Evolutionary conservation across 345 rosid species (phyloP), one percentile per base, ranked within the genome.

Genomic region (Salix caprea): DNA sequence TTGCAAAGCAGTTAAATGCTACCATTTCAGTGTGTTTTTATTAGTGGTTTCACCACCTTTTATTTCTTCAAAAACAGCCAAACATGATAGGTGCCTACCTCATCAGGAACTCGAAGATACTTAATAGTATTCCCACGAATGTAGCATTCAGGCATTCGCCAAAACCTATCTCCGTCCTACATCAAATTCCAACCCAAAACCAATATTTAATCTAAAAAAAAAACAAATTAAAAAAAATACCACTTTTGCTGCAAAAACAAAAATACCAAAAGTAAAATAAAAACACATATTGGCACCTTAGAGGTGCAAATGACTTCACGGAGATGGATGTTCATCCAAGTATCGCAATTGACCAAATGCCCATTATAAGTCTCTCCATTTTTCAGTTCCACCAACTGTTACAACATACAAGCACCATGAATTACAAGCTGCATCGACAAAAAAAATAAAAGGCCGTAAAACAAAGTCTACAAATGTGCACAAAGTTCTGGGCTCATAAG

Each of bases 101-200:
- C 99, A 81, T 96, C 98, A 28, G 99, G 99, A 88, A 96, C 98
- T 73, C 98, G 92, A 65, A 96, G 98, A 82, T 94, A 94, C 85
- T 96, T 96, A 48, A 96, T 96, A 60, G 98, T 96, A 85, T 96
- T 96, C 52, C 99, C 99, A 46, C 98, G 97, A 70, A 96, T 94
- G 75, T 96, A 96, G 90, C 99, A 96, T 82, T 96, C 99, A 10
- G 98, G 99, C 98, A 96, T 96, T 58, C 98, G 86, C 99, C 99
- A 96, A 94, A 94, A 96, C 69, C 97, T 86, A 84, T 96, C 98
- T 79, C 99, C 99, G 74, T 96, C 99, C 99, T 96, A 80, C 73
- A 85, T 48, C 18, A 73, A 14, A 70, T 69, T 68, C 75, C 62
- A 74, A 32, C 28, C 28, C 62, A 54, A 71, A 36, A 73, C n/a